A percentile compares a stretch with the other conserved stretches of the same genome.
Conservation (phyloP, 169 alveolate genomes). For the Theileria sp. region DNA sequence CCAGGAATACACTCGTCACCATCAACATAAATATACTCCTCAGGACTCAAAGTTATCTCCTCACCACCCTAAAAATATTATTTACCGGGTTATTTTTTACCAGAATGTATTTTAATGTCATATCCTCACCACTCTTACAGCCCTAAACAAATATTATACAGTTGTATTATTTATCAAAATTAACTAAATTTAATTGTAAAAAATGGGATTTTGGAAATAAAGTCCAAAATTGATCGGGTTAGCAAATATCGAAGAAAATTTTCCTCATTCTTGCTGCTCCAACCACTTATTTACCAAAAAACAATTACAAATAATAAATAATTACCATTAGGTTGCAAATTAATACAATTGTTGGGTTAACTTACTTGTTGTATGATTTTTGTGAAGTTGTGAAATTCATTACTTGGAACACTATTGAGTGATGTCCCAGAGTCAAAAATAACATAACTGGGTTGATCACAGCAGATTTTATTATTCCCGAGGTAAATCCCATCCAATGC, state of each 20-base stretch:
- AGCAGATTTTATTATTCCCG: constrained; percentile 81
- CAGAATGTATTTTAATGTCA: constrained; percentile 1
- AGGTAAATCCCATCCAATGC: constrained; percentile 78
- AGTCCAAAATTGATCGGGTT: not conserved
- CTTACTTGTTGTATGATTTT: constrained; percentile 42
- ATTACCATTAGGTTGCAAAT: not conserved
- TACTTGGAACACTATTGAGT: constrained; percentile 81
- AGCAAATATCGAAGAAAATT: not conserved
- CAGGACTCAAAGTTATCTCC: constrained; percentile 54
- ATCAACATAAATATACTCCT: constrained; percentile 65
- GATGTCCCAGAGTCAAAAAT: constrained; percentile 87
- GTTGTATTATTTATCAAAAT: too few relatives aligned
- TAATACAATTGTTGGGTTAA: not conserved
- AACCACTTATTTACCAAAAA: not conserved
- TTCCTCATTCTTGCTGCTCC: not conserved
- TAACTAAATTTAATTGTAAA: too few relatives aligned
- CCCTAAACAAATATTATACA: not conserved
- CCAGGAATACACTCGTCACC: constrained; percentile 80
- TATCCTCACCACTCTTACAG: not conserved
- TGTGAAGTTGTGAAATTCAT: constrained; percentile 62
- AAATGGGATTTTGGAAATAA: not conserved
- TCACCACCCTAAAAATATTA: constrained; percentile 53
- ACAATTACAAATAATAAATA: too few relatives aligned
- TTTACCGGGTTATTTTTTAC: too few relatives aligned
- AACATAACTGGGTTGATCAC: constrained; percentile 78